Evolutionary conservation across 1,139 yeast species (phyloP), one percentile per base, ranked within the genome.

Genomic region (Kodamaea sp.): DNA sequence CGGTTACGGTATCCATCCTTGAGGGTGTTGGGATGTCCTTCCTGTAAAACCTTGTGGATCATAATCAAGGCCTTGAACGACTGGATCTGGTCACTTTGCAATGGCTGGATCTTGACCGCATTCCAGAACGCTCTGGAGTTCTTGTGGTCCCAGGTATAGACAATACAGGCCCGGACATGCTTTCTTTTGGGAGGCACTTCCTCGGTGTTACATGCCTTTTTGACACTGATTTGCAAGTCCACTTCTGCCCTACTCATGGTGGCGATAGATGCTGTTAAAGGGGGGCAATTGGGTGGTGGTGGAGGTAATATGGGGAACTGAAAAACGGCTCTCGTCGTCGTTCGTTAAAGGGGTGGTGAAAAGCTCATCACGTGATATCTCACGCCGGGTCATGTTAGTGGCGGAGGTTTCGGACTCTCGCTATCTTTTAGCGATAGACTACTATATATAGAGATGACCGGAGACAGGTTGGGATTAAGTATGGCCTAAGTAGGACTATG

Each of bases 151-250:
- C 97, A 90, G 3, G 97, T 87, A 60, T 83, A 89, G 24, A 92
- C 96, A 43, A 89, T 89, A 65, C 96, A 88, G 2, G 95, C 90
- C 51, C 92, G 68, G 7, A 92, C 97, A 61, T 92, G 98, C 58
- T 92, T 92, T 50, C 97, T 74, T 59, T 92, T 92, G 1, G 98
- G 97, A 0, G 97, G 96, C 2, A 85, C 77, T 53, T 90, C 97
- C 26, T 89, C 97, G 25, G 76, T 50, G 26, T 83, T 83, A 44
- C 95, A 85, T 0, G 97, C 97, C 66, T 92, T 92, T 56, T 80
- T 83, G 48, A 90, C 79, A 49, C 86, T 77, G 19, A 78, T 75
- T 41, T 78, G 78, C 35, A 83, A 64, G 47, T 81, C 87, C 9
- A 77, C 70, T 38, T 76, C 81, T 14, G 76, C 76, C 42, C 76